These are phyloP conservation scores for Coccomyxa sp. DNA, from an alignment of 139 green algal genomes.

Conservation along the genomic window DNA sequence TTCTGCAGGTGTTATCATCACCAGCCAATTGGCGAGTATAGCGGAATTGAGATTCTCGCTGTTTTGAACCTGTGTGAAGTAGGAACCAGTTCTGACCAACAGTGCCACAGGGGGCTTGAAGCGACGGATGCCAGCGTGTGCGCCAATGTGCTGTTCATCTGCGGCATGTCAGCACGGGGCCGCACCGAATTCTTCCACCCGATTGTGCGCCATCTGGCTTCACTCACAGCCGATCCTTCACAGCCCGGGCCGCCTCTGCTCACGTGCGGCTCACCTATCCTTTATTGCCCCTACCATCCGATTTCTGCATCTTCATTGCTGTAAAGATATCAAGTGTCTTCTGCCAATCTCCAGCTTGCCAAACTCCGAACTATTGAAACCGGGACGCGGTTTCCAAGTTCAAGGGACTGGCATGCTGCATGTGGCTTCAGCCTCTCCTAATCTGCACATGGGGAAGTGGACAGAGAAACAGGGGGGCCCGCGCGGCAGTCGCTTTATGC, in stretches of 20 bases:
- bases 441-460: no score
- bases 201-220: background rate
- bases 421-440: no score
- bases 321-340: background rate
- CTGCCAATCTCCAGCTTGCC: no score
- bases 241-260: background rate
- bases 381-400: no score
- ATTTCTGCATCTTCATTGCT: background rate
- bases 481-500: no score
- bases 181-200: background rate
- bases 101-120: background rate
- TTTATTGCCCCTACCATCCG: background rate
- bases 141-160: background rate
- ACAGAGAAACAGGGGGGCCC: no score
- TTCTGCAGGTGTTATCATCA: background rate
- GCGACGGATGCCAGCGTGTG: background rate
- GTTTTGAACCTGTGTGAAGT: background rate
- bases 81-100: background rate
- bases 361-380: no score
- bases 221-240: background rate
- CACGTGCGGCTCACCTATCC: background rate
- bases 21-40: background rate
- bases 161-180: background rate
- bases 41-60: background rate
- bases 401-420: no score